Evolutionary conservation across 225 moss, liverwort and hornwort species (phyloP), one percentile per base, ranked within the genome.

Genomic region (Bryum argenteum): DNA sequence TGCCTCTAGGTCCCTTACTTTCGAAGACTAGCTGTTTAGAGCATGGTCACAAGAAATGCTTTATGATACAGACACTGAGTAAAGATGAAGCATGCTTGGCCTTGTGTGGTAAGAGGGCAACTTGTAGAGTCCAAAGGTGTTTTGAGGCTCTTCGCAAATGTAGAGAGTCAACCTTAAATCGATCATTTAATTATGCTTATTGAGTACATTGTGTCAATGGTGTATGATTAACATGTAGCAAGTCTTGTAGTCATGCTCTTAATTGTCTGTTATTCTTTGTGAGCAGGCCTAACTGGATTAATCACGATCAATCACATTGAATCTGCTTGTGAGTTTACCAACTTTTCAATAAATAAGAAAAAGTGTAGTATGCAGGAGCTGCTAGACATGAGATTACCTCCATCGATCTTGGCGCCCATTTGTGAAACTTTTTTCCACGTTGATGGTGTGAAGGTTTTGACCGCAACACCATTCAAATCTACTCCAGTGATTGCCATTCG

Each of bases 281-380:
- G 9, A 9, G 2, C 13, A 73, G 0, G 11, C 16, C 0, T 62
- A 1, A 3, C 3, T 63, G 5, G 22, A 63, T 54, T 13, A 54
- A 8, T 40, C 26, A 43, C 9, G 22, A 63, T 54, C 18, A 54
- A 8, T 40, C 26, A 43, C 9, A 40, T 52, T 18, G 51, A 11
- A 28, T 74, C 39, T 72, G 14, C 17, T 61, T 0, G 53, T 4
- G 19, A 56, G 2, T 48, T 5, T 23, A 13, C 42, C 61, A 68
- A 68, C 20, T 75, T 14, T 59, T 67, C 41, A 33, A 50, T 52
- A 14, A 23, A 43, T 24, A 40, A 16, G 20, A 11, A 8, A 18
- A 54, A 67, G 9, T 81, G 42, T 82, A 93, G 87, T 77, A 70
- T 84, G 79, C 85, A 91, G 77, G 90, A 90, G 77, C 77, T 93